Percentiles rank a stretch among this genome's conserved stretches.
Conservation (phyloP, 1,284 basidiomycete genomes). For the Microstroma glucosiphilum region DNA sequence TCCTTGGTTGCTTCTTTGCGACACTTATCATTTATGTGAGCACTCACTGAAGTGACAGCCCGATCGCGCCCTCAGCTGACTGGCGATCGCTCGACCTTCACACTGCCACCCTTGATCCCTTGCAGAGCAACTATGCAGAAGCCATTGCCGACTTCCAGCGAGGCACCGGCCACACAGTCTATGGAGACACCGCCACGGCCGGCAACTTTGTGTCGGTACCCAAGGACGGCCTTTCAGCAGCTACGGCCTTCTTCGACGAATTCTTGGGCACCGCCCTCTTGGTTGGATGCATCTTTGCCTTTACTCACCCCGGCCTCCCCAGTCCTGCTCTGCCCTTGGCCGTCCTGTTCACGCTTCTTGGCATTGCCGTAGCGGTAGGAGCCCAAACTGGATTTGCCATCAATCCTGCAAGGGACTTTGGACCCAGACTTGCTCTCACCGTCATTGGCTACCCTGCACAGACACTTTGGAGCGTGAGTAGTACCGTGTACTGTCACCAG, state of each 20-base stretch:
- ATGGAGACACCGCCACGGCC: constrained; percentile 1
- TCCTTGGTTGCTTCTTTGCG: constrained; percentile 65
- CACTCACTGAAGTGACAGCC: constrained; percentile 58
- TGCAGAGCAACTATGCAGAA: constrained; percentile 3
- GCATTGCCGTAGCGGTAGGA: constrained; percentile 58
- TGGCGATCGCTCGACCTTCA: not conserved
- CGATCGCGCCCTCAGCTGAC: not conserved
- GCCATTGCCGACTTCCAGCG: not conserved
- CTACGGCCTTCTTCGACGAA: constrained; percentile 41
- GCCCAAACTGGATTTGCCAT: constrained; percentile 62
- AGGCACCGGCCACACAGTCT: not conserved
- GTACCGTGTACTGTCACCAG: constrained; percentile 1
- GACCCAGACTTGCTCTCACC: constrained; percentile 59
- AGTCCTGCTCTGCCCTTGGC: constrained; percentile 58
- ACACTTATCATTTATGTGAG: constrained; percentile 66
- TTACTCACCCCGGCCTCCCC: constrained; percentile 55
- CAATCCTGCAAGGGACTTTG: constrained; percentile 64
- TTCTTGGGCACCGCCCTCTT: constrained; percentile 35
- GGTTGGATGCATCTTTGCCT: constrained; percentile 30
- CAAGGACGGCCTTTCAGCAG: constrained; percentile 59
- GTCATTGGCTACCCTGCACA: not conserved
- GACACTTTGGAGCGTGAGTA: not conserved
- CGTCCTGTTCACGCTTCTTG: constrained; percentile 59
- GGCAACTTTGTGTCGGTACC: constrained; percentile 14
- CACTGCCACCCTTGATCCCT: not conserved